A percentile compares a stretch with the other conserved stretches of the same genome.
Evolutionary conservation across 768 basidiomycete genomes (phyloP).

Genomic region (Leccinellum luteum): DNA sequence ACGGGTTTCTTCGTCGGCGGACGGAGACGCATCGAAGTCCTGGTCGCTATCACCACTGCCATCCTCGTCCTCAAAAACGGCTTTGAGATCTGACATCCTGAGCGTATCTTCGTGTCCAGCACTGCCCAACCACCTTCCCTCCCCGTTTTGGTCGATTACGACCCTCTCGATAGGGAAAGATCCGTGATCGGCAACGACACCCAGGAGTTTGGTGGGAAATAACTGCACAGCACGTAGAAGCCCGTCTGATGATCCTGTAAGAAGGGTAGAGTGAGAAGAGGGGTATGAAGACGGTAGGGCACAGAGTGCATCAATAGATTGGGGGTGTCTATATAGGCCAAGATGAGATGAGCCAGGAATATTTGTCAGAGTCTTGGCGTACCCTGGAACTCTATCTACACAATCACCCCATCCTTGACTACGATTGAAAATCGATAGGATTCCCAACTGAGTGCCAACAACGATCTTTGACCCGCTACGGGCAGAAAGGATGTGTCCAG

Average conservation of each 20-base stretch:
- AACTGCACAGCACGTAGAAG: constrained; percentile 84
- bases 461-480: constrained; percentile 73
- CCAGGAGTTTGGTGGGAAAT: constrained; percentile 85
- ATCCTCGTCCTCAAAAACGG: constrained; percentile 53
- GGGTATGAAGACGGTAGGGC: constrained; percentile 61
- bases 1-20: constrained; percentile 21
- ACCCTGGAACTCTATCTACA: constrained; percentile 89
- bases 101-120: constrained; percentile 87
- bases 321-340: constrained; percentile 66
- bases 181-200: constrained; percentile 88
- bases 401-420: constrained; percentile 89
- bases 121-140: constrained; percentile 87
- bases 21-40: constrained; percentile 18
- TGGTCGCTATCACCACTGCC: constrained; percentile 29
- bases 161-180: constrained; percentile 92
- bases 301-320: constrained; percentile 87
- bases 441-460: constrained; percentile 87
- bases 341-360: constrained; percentile 8
- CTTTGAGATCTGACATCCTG: constrained; percentile 80
- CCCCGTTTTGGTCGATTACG: constrained; percentile 53
- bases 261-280: constrained; percentile 63
- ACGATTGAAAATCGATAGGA: constrained; percentile 87
- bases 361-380: constrained; percentile 22
- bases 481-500: background rate
- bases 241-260: constrained; percentile 92